These are phyloP conservation scores for Cercospora beticola DNA, from an alignment of 2,329 filamentous ascomycete genomes.

Conservation along the genomic window DNA sequence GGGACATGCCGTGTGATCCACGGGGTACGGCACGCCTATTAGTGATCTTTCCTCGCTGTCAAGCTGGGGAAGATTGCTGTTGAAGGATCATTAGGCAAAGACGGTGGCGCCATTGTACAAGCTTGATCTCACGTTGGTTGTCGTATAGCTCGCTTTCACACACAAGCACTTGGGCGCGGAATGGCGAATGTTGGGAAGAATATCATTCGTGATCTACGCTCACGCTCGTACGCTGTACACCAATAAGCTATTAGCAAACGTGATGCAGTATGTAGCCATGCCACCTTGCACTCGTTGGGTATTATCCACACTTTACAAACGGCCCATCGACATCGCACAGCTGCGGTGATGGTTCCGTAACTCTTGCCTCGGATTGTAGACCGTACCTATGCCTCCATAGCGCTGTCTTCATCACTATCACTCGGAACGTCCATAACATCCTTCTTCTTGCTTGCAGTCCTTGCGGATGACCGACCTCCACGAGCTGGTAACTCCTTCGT, in stretches of 20 bases:
- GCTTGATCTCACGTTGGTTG: background rate
- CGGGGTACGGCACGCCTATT: background rate
- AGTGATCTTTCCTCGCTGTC: background rate
- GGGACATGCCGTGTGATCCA: background rate
- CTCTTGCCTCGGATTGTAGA: background rate
- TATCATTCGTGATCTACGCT: background rate
- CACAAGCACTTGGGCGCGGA: background rate
- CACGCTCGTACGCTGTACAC: slow-evolving; percentile 5
- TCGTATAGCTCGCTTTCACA: background rate
- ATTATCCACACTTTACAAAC: slow-evolving; percentile 10
- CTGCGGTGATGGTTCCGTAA: background rate
- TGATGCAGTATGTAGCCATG: slow-evolving; percentile 2
- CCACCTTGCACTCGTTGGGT: background rate
- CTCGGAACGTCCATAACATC: slow-evolving; percentile 29
- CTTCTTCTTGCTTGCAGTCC: slow-evolving; percentile 26
- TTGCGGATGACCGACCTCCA: slow-evolving; percentile 17
- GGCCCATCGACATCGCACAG: background rate
- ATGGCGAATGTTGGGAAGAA: background rate
- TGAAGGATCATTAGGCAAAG: background rate
- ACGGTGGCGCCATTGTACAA: background rate
- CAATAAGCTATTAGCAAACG: background rate
- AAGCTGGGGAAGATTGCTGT: background rate
- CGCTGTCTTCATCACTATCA: slow-evolving; percentile 30
- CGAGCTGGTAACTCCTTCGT: slow-evolving; percentile 23
- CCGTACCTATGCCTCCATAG: slow-evolving; percentile 21